Percentiles rank a stretch among this genome's conserved stretches.
These are phyloP conservation scores for Chlamydomonas schloesseri DNA, from an alignment of 139 green algal species.

Conservation along the genomic window DNA sequence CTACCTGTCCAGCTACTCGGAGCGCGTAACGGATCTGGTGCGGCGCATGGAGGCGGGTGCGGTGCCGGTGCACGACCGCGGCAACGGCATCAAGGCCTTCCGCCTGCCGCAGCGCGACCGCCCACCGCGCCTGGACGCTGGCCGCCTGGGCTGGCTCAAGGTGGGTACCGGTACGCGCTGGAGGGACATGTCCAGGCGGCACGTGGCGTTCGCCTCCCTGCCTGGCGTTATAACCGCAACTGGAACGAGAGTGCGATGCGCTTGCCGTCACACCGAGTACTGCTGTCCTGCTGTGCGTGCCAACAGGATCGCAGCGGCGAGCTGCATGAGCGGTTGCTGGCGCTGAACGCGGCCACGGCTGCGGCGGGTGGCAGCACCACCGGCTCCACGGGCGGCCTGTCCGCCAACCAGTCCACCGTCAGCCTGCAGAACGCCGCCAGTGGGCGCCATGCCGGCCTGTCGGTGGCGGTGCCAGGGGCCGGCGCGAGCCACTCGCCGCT, in stretches of 20 bases:
- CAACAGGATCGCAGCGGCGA: conserved; percentile 5
- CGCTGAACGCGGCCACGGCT: conserved; percentile 11
- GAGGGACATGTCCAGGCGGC: too few species aligned
- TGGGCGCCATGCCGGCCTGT: too few species aligned
- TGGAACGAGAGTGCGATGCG: too few species aligned
- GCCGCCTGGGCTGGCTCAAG: conserved; percentile 7
- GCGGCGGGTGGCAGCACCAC: neutral
- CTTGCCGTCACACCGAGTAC: too few species aligned
- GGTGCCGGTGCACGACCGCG: conserved; percentile 45
- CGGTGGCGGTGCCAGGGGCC: too few species aligned
- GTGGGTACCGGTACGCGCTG: too few species aligned
- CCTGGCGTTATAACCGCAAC: too few species aligned
- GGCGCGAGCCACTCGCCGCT: neutral
- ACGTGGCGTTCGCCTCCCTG: too few species aligned
- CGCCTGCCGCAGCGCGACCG: conserved; percentile 19
- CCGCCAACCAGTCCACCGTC: neutral
- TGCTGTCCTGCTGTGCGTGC: too few species aligned
- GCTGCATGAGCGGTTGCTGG: neutral
- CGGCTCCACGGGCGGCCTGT: neutral
- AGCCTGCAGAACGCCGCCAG: neutral
- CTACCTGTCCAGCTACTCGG: conserved; percentile 44
- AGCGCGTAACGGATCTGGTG: conserved; percentile 51
- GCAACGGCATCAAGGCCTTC: conserved; percentile 34
- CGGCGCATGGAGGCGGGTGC: conserved; percentile 50
- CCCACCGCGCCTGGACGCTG: conserved; percentile 25